Base-by-base conservation (phyloP, 352 stramenopile genomes). In the Pilasporangium apinafurcum region DNA sequence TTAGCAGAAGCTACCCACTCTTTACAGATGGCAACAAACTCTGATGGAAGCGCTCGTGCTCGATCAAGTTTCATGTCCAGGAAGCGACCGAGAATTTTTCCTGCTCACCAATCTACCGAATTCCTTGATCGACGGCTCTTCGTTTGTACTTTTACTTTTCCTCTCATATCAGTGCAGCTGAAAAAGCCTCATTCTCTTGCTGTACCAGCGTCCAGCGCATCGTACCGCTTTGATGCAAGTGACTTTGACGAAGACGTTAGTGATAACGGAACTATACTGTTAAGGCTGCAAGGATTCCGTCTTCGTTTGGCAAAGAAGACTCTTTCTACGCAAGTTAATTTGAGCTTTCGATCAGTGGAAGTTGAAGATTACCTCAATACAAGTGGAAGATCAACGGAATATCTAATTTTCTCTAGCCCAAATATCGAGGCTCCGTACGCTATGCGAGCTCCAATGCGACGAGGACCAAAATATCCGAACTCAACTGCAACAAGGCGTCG, bases 221-320 rank as follows among this genome's bases (percentile, higher is more conserved):
- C 65, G 1, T 87, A 76, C 39, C 60, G 59, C 21, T 87, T 81
- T 41, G 77, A 91, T 28, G 67, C 70, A 10, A 59, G 46, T 39
- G 70, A 70, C 48, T 70, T 73, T 36, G 64, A 79, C 31, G 81
- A 88, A 8, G 81, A 86, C 16, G 42, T 57, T 24, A 37, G 44
- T 16, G 68, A 89, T 34, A 83, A 74, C 37, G 76, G 82, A 8
- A 83, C 74, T 0, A 63, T 95, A 32, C 46, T 89, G 36, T 38
- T 89, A 32, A 89, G 86, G 34, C 29, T 95, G 8, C 78, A 92
- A 67, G 83, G 80, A 1, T 89, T 95, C 52, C 74, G 80, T 35
- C 48, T 91, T 17, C 80, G 83, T 26, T 51, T 89, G 17, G 79
- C 68, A 3, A 86, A 92, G 62, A 85, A 85, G 42, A 92, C 83